These are phyloP conservation scores for Cercospora nicotianae DNA, from an alignment of 2,329 filamentous ascomycete species.

Conservation along the genomic window DNA sequence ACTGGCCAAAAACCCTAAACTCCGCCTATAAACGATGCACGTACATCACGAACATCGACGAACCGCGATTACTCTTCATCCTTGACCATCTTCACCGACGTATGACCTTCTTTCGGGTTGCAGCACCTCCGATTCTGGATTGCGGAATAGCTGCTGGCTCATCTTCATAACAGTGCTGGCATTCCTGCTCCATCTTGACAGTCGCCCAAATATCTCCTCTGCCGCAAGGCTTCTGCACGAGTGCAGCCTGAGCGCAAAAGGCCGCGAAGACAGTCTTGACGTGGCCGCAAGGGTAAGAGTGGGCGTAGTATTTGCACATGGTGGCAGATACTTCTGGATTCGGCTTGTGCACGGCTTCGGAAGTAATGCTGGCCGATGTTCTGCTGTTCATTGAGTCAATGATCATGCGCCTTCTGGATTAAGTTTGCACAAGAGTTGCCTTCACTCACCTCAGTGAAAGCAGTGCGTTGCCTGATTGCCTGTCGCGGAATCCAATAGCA, in stretches of 20 bases:
- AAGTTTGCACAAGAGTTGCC: background rate
- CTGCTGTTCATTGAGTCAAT: background rate
- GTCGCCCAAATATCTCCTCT: constrained; percentile 41
- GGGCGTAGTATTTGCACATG: constrained; percentile 53
- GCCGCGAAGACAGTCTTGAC: constrained; percentile 43
- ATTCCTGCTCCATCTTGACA: constrained; percentile 40
- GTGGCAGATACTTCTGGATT: background rate
- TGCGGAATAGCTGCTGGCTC: constrained; percentile 23
- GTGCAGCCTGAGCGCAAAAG: constrained; percentile 37
- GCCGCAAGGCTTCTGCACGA: constrained; percentile 38
- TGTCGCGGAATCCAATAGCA: background rate
- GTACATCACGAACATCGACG: background rate
- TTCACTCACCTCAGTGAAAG: background rate
- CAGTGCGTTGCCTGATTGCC: background rate
- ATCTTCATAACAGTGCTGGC: constrained; percentile 33
- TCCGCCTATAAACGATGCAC: background rate
- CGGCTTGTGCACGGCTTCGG: background rate
- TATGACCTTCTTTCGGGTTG: constrained; percentile 22
- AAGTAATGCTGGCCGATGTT: background rate
- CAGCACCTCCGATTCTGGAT: constrained; percentile 19
- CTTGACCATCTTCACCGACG: constrained; percentile 14
- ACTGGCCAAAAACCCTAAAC: background rate
- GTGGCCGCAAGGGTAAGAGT: constrained; percentile 49
- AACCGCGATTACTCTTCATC: background rate
- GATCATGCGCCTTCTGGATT: background rate